Conservation (phyloP, 352 stramenopile species). For the Pythium volutum region DNA sequence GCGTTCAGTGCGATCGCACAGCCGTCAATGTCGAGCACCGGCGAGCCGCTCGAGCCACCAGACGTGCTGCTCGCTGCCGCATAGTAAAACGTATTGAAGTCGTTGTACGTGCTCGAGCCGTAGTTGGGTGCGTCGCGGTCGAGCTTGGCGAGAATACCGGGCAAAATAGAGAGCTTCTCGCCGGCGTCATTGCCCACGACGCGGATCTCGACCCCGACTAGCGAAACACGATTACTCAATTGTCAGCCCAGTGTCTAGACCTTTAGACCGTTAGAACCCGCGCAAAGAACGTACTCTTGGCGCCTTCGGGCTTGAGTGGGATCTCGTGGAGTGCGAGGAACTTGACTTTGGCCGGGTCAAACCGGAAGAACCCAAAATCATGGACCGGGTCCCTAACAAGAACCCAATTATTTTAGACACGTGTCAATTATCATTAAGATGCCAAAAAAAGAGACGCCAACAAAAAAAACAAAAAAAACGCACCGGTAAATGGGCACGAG, state of each 20-base stretch:
- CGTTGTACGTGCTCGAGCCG: slow-evolving; percentile 83
- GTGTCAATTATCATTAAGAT: background rate
- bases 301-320: slow-evolving; percentile 75
- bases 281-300: slow-evolving; percentile 48
- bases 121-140: slow-evolving; percentile 91
- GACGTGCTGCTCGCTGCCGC: slow-evolving; percentile 84
- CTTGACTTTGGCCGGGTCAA: slow-evolving; percentile 87
- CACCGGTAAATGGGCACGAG: slow-evolving; percentile 86
- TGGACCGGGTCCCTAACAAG: slow-evolving; percentile 83
- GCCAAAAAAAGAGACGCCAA: background rate
- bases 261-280: background rate
- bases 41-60: slow-evolving; percentile 85
- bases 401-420: background rate
- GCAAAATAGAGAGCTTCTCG: slow-evolving; percentile 90
- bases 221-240: background rate
- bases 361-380: slow-evolving; percentile 92
- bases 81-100: slow-evolving; percentile 94
- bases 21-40: slow-evolving; percentile 86
- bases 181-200: slow-evolving; percentile 91
- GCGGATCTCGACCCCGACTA: slow-evolving; percentile 89
- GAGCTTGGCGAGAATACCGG: slow-evolving; percentile 87
- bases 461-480: background rate
- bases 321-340: slow-evolving; percentile 87
- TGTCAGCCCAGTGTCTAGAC: background rate
- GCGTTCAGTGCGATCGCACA: slow-evolving; percentile 91